phyloP scores from a whole-genome alignment of 805 yeast genomes.

The Yamadazyma insecticola region DNA sequence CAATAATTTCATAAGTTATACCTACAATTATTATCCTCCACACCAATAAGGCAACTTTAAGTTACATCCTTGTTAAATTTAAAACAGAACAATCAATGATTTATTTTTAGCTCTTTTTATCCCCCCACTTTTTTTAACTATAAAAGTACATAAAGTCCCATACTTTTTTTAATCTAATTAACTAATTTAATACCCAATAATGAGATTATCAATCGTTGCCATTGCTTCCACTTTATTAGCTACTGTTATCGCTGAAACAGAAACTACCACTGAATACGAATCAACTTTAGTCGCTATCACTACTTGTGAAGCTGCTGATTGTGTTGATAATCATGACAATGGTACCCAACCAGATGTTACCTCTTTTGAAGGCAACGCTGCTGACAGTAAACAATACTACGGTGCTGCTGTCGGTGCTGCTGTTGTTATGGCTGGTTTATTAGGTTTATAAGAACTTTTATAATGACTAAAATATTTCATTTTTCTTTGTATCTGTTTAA shows the following conservation, averaged over 20 bases:
- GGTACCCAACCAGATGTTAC: constrained; percentile 12
- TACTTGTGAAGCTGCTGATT: constrained; percentile 13
- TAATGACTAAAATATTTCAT: no score
- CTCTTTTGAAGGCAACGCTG: constrained; percentile 7
- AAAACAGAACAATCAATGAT: background rate
- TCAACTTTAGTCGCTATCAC: constrained; percentile 26
- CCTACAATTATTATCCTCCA: background rate
- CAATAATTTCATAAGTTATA: no score
- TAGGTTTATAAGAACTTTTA: constrained; percentile 10
- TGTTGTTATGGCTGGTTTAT: constrained; percentile 8
- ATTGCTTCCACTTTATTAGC: constrained; percentile 5
- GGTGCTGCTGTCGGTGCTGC: constrained; percentile 12
- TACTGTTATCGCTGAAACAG: constrained; percentile 15
- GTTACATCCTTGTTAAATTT: background rate
- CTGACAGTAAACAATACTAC: constrained; percentile 1
- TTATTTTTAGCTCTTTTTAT: no score
- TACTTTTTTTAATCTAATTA: no score
- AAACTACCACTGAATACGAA: constrained; percentile 10
- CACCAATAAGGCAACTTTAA: background rate
- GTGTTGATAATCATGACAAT: constrained; percentile 10
- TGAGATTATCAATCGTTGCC: constrained; percentile 6
- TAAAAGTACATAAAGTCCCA: background rate
- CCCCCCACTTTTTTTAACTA: background rate
- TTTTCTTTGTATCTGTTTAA: no score
- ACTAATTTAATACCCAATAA: background rate